These are phyloP conservation scores for Gamsiella multidivaricata DNA, from an alignment of 192 early-diverging fungal species.

Conservation along the genomic window DNA sequence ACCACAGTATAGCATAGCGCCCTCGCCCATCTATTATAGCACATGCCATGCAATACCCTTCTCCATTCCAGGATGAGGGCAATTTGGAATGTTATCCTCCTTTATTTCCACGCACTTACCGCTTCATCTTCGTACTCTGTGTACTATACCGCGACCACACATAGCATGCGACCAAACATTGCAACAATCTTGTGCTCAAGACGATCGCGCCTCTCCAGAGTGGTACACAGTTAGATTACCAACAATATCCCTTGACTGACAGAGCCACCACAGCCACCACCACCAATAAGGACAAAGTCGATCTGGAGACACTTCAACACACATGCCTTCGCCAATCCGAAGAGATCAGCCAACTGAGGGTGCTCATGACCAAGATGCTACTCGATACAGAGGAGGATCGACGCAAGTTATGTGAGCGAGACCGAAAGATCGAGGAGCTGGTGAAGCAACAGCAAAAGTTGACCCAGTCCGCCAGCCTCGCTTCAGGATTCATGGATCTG, in stretches of 20 bases:
- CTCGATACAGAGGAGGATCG: conserved; percentile 38
- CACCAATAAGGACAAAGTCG: neutral
- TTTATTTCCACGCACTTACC: neutral
- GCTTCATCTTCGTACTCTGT: neutral
- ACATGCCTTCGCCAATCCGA: conserved; percentile 34
- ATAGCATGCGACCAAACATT: no score
- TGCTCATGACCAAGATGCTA: conserved; percentile 24
- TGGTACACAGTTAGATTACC: neutral
- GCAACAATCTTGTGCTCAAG: neutral
- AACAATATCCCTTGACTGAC: neutral
- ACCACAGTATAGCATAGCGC: no score
- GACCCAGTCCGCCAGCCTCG: neutral
- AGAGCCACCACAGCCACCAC: neutral
- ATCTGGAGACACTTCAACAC: conserved; percentile 21
- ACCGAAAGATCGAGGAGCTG: conserved; percentile 41
- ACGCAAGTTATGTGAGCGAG: conserved; percentile 31
- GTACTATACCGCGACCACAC: neutral
- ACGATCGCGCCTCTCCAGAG: neutral
- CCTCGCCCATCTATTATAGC: no score
- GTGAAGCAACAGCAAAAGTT: conserved; percentile 20
- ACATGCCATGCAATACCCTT: no score
- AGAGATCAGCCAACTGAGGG: conserved; percentile 45
- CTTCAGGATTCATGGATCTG: conserved; percentile 10
- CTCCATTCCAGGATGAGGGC: conserved; percentile 17
- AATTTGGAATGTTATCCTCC: neutral